These are phyloP conservation scores for Melaleuca quinquenervia DNA, from an alignment of 345 rosid species.

Conservation along the genomic window DNA sequence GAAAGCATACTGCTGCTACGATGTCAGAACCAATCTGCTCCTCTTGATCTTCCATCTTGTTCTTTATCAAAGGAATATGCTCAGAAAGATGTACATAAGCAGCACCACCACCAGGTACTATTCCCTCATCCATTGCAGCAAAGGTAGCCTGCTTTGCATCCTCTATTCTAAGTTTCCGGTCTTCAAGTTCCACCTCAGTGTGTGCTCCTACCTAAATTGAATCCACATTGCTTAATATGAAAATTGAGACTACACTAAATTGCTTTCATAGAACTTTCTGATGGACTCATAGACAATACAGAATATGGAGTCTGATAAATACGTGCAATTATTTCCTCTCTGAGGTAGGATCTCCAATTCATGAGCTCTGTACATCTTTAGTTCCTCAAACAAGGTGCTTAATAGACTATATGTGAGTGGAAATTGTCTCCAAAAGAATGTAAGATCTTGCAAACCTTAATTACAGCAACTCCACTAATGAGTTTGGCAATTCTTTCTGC, in stretches of 20 bases:
- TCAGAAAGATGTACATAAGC: constrained; percentile 68
- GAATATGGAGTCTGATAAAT: not conserved
- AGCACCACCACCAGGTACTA: constrained; percentile 93
- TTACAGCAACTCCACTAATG: constrained; percentile 82
- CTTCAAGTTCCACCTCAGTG: constrained; percentile 86
- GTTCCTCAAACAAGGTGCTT: not conserved
- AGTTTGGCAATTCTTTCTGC: constrained; percentile 85
- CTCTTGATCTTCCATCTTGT: constrained; percentile 43
- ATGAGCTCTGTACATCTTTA: not conserved
- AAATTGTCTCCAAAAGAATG: not conserved
- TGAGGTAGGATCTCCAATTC: not conserved
- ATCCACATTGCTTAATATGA: not conserved
- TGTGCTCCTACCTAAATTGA: constrained; percentile 43
- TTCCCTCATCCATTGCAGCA: constrained; percentile 89
- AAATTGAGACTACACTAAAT: not conserved
- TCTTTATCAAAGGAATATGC: constrained; percentile 33
- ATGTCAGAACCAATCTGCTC: constrained; percentile 77
- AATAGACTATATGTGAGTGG: not conserved
- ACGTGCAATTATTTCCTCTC: not conserved
- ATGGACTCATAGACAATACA: not conserved
- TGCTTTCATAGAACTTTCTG: not conserved
- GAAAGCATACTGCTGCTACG: constrained; percentile 33
- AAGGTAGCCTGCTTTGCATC: constrained; percentile 88
- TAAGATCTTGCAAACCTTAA: constrained; percentile 40
- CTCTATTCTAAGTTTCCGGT: constrained; percentile 77